Evolutionary conservation across 2,329 filamentous ascomycete genomes (phyloP), one percentile per base, ranked within the genome.

Genomic region (Paracoccidioides lutzii): DNA sequence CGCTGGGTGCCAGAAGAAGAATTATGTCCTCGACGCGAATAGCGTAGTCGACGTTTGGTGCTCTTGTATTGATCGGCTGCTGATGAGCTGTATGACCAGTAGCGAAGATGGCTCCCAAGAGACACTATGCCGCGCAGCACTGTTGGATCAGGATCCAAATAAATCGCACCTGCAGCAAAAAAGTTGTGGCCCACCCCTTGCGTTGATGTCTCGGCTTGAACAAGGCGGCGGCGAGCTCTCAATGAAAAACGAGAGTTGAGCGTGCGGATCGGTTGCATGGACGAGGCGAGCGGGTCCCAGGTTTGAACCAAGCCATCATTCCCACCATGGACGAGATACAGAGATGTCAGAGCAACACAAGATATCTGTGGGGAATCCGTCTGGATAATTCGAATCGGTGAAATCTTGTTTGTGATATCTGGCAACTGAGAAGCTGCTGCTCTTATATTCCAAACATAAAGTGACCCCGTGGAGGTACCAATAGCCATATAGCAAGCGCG

Each of bases 241-340:
- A 87, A 85, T 1, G 87, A 87, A 61, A 91, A 90, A 12, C 87
- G 83, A 2, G 89, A 88, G 66, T 95, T 90, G 54, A 98, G 76
- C 0, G 90, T 97, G 42, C 90, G 83, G 53, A 97, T 80, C 0
- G 93, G 88, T 22, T 85, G 82, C 15, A 78, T 71, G 0, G 80
- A 86, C 1, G 91, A 97, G 0, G 85, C 88, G 49, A 98, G 75
- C n/a, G 87, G 88, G 73, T 98, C 93, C 93, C 93, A 98, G 5
- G 90, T 88, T 69, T 97, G 93, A 4, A 95, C 91, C 3, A 97
- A 80, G 0, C 93, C 91, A 71, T 98, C 93, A 62, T 87, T 95
- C 32, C 93, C 93, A 52, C 93, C 93, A 67, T 95, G 88, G 5
- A 97, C 87, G 14, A 98, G 73, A 66, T 95, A 94, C 14, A 98